Conservation (phyloP, 371 early-diverging fungal species). For the Mucor velutinosus region DNA sequence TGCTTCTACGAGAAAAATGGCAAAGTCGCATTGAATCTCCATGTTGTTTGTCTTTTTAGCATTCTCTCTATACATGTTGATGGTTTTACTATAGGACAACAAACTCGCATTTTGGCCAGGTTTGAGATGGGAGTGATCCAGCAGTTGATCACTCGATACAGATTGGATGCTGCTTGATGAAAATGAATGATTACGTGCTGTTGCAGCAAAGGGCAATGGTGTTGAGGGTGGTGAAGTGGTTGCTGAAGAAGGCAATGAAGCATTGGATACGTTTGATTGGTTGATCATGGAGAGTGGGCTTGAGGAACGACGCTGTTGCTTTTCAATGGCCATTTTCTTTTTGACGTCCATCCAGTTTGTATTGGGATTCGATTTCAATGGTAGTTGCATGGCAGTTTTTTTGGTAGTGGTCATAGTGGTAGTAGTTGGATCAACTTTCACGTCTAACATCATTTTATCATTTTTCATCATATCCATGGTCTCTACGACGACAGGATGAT, state of each 20-base stretch:
- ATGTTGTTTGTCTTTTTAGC: slow-evolving; percentile 78
- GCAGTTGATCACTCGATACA: slow-evolving; percentile 20
- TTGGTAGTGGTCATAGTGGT: background rate
- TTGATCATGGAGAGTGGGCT: background rate
- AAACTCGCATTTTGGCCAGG: slow-evolving; percentile 63
- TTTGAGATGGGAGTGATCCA: slow-evolving; percentile 63
- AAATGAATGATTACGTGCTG: slow-evolving; percentile 6
- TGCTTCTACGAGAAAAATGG: slow-evolving; percentile 67
- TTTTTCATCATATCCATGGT: background rate
- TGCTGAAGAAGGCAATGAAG: background rate
- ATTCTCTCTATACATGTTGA: slow-evolving; percentile 78
- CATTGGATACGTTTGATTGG: background rate
- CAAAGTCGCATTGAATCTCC: slow-evolving; percentile 78
- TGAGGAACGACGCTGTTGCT: background rate
- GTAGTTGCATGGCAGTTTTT: background rate
- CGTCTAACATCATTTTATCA: background rate
- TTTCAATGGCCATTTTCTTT: background rate
- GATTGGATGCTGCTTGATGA: slow-evolving; percentile 8
- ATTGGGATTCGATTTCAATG: background rate
- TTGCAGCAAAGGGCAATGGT: background rate
- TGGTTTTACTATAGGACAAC: slow-evolving; percentile 65
- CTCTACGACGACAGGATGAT: background rate
- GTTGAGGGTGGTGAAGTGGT: background rate
- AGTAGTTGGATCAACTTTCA: slow-evolving; percentile 1
- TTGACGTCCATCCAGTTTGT: slow-evolving; percentile 1